phyloP scores from a whole-genome alignment of 1,284 basidiomycete genomes.

The Tilletia indica region DNA sequence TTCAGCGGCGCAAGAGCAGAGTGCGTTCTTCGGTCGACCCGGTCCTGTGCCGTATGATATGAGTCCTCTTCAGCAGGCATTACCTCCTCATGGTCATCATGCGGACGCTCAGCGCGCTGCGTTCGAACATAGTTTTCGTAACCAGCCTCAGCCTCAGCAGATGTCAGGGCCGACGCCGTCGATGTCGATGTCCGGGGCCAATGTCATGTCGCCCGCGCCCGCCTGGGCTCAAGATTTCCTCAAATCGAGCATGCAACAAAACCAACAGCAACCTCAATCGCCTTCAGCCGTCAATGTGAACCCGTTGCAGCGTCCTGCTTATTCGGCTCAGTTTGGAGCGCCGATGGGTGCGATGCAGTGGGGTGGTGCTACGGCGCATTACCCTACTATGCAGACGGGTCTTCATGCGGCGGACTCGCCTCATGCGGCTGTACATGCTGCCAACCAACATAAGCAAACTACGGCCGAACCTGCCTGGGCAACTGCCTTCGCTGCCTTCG shows the following conservation, averaged over 20 bases:
- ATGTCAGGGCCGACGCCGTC: too few species aligned
- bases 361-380: conserved; percentile 23
- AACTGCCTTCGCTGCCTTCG: conserved; percentile 48
- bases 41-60: conserved; percentile 9
- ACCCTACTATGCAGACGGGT: conserved; percentile 24
- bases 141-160: background rate
- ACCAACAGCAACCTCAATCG: conserved; percentile 1
- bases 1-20: conserved; percentile 21
- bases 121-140: conserved; percentile 21
- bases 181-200: background rate
- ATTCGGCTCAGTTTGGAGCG: conserved; percentile 9
- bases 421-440: conserved; percentile 23
- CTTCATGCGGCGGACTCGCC: conserved; percentile 22
- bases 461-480: conserved; percentile 42
- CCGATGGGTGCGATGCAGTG: conserved; percentile 14
- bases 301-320: background rate
- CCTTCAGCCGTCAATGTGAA: background rate
- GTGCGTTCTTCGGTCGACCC: conserved; percentile 30
- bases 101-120: conserved; percentile 1
- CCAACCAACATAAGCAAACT: conserved; percentile 16
- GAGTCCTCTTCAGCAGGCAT: conserved; percentile 2
- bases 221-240: conserved; percentile 16
- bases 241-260: conserved; percentile 6
- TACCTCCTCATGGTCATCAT: background rate
- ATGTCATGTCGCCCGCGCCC: background rate